Conservation (phyloP, 805 yeast species). For the Wickerhamiella sergipiensis region DNA sequence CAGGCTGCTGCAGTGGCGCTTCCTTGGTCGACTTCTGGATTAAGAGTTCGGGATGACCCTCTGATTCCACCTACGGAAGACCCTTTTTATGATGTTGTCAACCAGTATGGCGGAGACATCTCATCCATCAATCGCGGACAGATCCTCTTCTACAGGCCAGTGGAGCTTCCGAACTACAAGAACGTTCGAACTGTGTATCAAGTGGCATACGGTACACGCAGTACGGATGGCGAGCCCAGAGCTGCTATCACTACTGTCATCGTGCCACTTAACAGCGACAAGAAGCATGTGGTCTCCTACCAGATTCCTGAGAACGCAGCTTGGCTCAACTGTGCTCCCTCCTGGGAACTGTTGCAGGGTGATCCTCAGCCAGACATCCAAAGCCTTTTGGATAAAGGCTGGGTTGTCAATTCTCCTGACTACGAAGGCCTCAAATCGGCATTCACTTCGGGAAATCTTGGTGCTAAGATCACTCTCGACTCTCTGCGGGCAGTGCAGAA, state of each 20-base stretch:
- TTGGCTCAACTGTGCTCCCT: constrained; percentile 16
- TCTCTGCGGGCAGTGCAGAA: constrained; percentile 18
- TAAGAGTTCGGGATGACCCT: no score
- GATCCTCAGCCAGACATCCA: constrained; percentile 7
- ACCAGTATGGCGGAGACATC: background rate
- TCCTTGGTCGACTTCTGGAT: no score
- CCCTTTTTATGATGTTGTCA: background rate
- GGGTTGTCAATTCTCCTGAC: constrained; percentile 15
- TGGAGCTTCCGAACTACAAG: background rate
- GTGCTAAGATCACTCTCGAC: constrained; percentile 20
- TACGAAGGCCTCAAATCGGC: constrained; percentile 21
- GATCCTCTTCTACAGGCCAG: background rate
- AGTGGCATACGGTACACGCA: constrained; percentile 15
- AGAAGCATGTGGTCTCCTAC: constrained; percentile 11
- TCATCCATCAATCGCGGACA: background rate
- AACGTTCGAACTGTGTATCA: constrained; percentile 7
- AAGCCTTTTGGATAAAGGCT: constrained; percentile 10
- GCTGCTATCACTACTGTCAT: constrained; percentile 21
- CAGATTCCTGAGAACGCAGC: constrained; percentile 16
- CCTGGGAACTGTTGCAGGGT: constrained; percentile 11
- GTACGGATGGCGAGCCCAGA: constrained; percentile 17
- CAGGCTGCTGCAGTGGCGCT: background rate
- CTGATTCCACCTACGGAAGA: background rate
- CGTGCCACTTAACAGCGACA: constrained; percentile 10
- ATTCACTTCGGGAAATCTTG: constrained; percentile 19